Conservation (phyloP, 78 protist species). For the Dictyostelium citrinum region DNA sequence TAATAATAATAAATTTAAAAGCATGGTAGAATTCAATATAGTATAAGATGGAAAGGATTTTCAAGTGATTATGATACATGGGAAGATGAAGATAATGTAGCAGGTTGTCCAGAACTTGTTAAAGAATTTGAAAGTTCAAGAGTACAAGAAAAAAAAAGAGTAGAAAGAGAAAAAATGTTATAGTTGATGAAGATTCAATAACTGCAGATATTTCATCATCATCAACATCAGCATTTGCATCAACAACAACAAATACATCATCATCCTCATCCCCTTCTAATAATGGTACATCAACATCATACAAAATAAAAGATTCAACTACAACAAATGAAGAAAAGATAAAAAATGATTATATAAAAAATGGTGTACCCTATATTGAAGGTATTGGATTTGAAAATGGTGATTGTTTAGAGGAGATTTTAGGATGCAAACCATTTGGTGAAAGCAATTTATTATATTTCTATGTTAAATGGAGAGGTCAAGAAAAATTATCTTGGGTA, state of each 20-base stretch:
- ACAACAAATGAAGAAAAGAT: not conserved
- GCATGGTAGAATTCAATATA: not conserved
- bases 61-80: not conserved
- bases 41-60: slow-evolving; percentile 1
- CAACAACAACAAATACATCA: not conserved
- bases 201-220: not conserved
- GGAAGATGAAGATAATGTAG: slow-evolving; percentile 5
- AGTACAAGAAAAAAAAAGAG: not conserved
- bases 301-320: not conserved
- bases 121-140: not conserved
- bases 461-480: not conserved
- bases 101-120: not conserved
- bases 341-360: not conserved
- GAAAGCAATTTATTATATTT: not conserved
- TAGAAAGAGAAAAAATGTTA: not conserved
- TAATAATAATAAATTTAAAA: not conserved
- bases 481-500: not conserved
- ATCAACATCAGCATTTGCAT: not conserved
- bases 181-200: not conserved
- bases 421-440: slow-evolving; percentile 7
- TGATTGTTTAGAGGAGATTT: not conserved
- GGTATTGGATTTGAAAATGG: not conserved
- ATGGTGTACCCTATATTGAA: not conserved
- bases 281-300: not conserved
- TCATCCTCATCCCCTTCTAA: no score